Percentiles rank a stretch among this genome's conserved stretches.
These are phyloP conservation scores for Exophiala alcalophila DNA, from an alignment of 2,329 filamentous ascomycete species.

Conservation along the genomic window DNA sequence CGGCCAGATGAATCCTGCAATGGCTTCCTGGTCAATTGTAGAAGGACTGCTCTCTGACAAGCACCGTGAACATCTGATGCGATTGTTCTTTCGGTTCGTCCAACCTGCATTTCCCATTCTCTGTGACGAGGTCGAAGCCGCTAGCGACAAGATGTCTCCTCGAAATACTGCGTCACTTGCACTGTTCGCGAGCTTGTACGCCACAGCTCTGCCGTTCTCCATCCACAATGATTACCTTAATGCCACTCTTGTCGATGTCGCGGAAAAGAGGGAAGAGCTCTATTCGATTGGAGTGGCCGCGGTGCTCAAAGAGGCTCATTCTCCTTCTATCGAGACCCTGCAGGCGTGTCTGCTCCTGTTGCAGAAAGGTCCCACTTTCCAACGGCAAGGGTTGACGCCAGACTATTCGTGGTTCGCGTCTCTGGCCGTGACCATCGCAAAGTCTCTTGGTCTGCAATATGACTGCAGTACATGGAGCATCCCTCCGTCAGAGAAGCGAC, in stretches of 20 bases:
- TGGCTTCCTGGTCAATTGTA: slow-evolving; percentile 4
- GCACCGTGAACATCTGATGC: slow-evolving; percentile 9
- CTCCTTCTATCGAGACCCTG: slow-evolving; percentile 51
- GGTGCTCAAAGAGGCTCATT: slow-evolving; percentile 12
- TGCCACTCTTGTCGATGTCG: slow-evolving; percentile 27
- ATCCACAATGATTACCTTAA: slow-evolving; percentile 42
- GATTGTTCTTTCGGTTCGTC: slow-evolving; percentile 72
- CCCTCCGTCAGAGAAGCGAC: slow-evolving; percentile 37
- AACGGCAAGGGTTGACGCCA: slow-evolving; percentile 43
- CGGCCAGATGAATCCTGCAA: background rate
- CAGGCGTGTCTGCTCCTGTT: slow-evolving; percentile 55
- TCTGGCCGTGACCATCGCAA: slow-evolving; percentile 54
- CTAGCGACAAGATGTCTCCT: slow-evolving; percentile 61
- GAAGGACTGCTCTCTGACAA: slow-evolving; percentile 10
- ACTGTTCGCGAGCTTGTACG: slow-evolving; percentile 71
- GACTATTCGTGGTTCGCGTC: slow-evolving; percentile 47
- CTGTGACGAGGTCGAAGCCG: slow-evolving; percentile 68
- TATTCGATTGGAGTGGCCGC: slow-evolving; percentile 16
- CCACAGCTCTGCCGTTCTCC: slow-evolving; percentile 83
- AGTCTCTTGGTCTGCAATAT: slow-evolving; percentile 50
- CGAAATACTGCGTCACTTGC: slow-evolving; percentile 55
- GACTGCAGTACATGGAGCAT: slow-evolving; percentile 45
- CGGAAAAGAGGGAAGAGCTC: slow-evolving; percentile 14
- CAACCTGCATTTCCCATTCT: slow-evolving; percentile 82
- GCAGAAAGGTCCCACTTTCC: slow-evolving; percentile 13